Percentiles rank a stretch among this genome's conserved stretches.
These are phyloP conservation scores for Phytophthora colocasiae DNA, from an alignment of 352 stramenopile species.

Conservation along the genomic window DNA sequence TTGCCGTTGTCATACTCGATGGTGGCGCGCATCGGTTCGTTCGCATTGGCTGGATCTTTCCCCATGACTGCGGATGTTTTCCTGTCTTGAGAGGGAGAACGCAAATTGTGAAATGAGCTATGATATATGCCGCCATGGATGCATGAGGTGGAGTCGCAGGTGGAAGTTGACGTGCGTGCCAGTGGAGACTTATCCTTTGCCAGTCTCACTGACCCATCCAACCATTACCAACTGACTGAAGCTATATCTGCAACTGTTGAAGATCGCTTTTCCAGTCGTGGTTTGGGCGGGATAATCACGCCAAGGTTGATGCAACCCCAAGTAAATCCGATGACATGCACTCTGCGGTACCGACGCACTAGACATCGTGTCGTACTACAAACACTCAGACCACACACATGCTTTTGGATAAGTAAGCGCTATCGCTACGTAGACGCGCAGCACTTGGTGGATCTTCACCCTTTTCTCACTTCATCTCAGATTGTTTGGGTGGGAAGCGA, in stretches of 20 bases:
- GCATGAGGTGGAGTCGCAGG: too few relatives aligned
- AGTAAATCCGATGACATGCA: conserved; percentile 1
- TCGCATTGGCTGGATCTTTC: neutral
- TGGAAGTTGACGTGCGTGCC: neutral
- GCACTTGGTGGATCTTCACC: too few relatives aligned
- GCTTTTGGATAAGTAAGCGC: too few relatives aligned
- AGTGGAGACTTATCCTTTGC: conserved; percentile 3
- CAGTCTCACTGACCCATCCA: conserved; percentile 2
- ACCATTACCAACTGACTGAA: conserved; percentile 2
- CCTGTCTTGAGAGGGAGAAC: neutral
- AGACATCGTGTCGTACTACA: too few relatives aligned
- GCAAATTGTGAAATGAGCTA: neutral
- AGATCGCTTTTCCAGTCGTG: conserved; percentile 2
- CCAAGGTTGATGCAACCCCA: neutral
- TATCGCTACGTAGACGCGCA: too few relatives aligned
- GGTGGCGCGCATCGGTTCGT: conserved; percentile 16
- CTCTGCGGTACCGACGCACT: neutral
- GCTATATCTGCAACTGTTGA: conserved; percentile 1
- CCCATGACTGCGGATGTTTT: neutral
- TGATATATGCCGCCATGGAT: too few relatives aligned
- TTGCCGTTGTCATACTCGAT: conserved; percentile 41
- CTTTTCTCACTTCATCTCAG: neutral
- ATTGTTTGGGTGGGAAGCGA: neutral
- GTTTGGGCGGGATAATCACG: neutral
- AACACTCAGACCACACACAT: too few relatives aligned